phyloP scores from a whole-genome alignment of 768 basidiomycete species.

The Multifurca ochricompacta region DNA sequence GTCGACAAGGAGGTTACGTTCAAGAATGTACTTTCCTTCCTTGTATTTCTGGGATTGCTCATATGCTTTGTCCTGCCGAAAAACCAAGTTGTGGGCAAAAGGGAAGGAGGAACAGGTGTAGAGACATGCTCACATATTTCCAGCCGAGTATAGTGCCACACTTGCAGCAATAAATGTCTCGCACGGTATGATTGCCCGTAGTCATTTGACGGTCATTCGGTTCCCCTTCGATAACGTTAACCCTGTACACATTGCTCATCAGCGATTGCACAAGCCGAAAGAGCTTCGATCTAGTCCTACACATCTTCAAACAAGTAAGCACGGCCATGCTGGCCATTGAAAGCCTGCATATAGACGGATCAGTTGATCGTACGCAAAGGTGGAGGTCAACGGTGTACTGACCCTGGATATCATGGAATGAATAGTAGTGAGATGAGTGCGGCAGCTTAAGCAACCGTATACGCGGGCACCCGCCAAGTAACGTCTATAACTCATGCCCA shows the following conservation, averaged over 20 bases:
- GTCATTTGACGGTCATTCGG: slow-evolving; percentile 93
- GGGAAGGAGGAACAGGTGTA: not conserved
- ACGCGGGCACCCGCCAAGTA: slow-evolving; percentile 81
- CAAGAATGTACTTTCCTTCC: slow-evolving; percentile 96
- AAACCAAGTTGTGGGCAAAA: slow-evolving; percentile 8
- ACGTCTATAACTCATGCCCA: slow-evolving; percentile 87
- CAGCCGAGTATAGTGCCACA: slow-evolving; percentile 84
- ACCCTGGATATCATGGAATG: slow-evolving; percentile 89
- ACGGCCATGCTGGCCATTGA: slow-evolving; percentile 93
- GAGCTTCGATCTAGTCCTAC: slow-evolving; percentile 42
- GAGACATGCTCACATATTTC: slow-evolving; percentile 79
- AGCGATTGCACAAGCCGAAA: slow-evolving; percentile 6
- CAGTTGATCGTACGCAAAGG: slow-evolving; percentile 15
- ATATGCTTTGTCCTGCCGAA: slow-evolving; percentile 76
- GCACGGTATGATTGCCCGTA: slow-evolving; percentile 91
- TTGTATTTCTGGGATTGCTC: slow-evolving; percentile 93
- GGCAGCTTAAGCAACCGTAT: slow-evolving; percentile 82
- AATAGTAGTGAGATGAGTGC: slow-evolving; percentile 85
- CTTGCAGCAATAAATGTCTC: slow-evolving; percentile 91
- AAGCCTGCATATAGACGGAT: slow-evolving; percentile 51
- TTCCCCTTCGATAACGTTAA: slow-evolving; percentile 87
- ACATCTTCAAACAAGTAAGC: slow-evolving; percentile 93
- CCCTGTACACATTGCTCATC: slow-evolving; percentile 39
- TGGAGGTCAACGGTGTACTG: slow-evolving; percentile 25
- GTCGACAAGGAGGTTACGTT: slow-evolving; percentile 82